Conservation (phyloP, 257 asterid species). For the Lycium barbarum region DNA sequence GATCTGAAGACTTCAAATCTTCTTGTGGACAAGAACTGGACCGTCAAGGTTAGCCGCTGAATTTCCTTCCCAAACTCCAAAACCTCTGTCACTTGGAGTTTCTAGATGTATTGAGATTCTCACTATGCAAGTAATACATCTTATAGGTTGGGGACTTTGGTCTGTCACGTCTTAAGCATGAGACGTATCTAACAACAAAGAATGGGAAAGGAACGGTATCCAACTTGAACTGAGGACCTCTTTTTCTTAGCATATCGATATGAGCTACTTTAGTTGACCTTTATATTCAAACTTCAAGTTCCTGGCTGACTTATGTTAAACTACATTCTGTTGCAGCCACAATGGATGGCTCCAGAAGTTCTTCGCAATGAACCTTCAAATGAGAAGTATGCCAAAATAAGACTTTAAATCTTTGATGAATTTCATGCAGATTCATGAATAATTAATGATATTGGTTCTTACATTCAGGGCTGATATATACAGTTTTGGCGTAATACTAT, state of each 20-base stretch:
- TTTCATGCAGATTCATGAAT: constrained; percentile 6
- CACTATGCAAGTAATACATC: neutral
- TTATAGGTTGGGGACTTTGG: constrained; percentile 99
- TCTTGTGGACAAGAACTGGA: constrained; percentile 98
- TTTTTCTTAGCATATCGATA: constrained; percentile 27
- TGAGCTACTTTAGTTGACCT: constrained; percentile 30
- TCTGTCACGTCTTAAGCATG: constrained; percentile 83
- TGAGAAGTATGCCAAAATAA: constrained; percentile 73
- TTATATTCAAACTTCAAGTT: neutral
- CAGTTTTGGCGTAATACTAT: constrained; percentile 88
- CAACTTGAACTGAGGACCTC: constrained; percentile 26
- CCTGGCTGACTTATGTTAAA: constrained; percentile 22
- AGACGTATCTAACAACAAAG: constrained; percentile 84
- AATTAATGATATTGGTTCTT: constrained; percentile 28
- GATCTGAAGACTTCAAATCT: constrained; percentile 98
- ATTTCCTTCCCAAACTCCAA: constrained; percentile 14
- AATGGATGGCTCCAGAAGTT: constrained; percentile 99
- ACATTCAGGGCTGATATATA: constrained; percentile 77
- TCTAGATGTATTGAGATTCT: constrained; percentile 26
- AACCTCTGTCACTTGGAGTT: constrained; percentile 17
- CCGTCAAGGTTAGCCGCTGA: constrained; percentile 71
- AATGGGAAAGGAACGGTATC: constrained; percentile 96
- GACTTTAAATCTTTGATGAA: neutral
- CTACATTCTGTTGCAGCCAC: constrained; percentile 69
- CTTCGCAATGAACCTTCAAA: constrained; percentile 91